A percentile compares a stretch with the other conserved stretches of the same genome.
Conservation (phyloP, 2,329 filamentous ascomycete species). For the Aspergillus sp. region DNA sequence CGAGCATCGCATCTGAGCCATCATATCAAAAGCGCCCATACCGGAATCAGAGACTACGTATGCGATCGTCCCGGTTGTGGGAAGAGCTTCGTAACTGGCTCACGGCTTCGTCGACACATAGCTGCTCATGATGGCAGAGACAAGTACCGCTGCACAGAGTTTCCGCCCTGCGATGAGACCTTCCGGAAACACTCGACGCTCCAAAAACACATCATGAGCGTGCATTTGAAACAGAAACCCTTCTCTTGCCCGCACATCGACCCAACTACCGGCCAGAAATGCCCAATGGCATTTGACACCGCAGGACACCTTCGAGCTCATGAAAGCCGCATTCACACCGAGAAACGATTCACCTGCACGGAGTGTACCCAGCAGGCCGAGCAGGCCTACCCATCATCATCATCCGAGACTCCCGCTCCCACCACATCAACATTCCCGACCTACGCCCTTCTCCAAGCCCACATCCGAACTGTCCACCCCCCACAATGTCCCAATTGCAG, state of each 20-base stretch:
- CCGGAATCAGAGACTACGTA: conserved; percentile 66
- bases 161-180: conserved; percentile 69
- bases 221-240: conserved; percentile 71
- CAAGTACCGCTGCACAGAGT: conserved; percentile 71
- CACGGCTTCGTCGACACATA: conserved; percentile 73
- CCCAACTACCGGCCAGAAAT: conserved; percentile 56
- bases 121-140: conserved; percentile 78
- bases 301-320: conserved; percentile 72
- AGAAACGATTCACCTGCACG: conserved; percentile 73
- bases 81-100: conserved; percentile 80
- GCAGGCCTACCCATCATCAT: conserved; percentile 31
- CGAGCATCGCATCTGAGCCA: conserved; percentile 84
- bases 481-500: conserved; percentile 75
- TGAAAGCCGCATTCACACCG: conserved; percentile 67
- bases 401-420: conserved; percentile 27
- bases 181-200: conserved; percentile 89
- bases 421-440: conserved; percentile 67
- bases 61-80: conserved; percentile 74
- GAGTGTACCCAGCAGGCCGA: conserved; percentile 60
- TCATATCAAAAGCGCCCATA: conserved; percentile 82
- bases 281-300: conserved; percentile 72
- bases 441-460: conserved; percentile 68
- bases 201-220: conserved; percentile 75
- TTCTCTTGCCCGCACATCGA: conserved; percentile 69
- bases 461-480: conserved; percentile 71